Conservation (phyloP, 768 basidiomycete species). For the Panaeolus papilionaceus region DNA sequence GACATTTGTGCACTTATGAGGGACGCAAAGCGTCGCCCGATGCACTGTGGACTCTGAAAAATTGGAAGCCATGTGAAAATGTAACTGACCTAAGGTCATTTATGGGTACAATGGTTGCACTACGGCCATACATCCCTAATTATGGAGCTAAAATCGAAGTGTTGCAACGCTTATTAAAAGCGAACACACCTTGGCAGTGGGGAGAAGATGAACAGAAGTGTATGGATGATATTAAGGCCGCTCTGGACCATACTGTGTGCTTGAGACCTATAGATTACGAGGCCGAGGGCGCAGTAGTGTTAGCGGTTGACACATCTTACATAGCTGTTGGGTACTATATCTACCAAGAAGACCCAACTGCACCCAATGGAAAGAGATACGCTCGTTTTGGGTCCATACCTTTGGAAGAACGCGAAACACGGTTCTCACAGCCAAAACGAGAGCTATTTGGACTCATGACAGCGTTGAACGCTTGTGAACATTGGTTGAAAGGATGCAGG, state of each 20-base stretch:
- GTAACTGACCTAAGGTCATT: constrained; percentile 31
- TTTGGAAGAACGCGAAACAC: constrained; percentile 39
- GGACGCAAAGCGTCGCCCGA: constrained; percentile 24
- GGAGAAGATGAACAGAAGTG: neutral
- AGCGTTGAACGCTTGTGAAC: constrained; percentile 26
- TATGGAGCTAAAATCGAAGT: constrained; percentile 27
- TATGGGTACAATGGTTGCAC: constrained; percentile 33
- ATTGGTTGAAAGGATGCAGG: constrained; percentile 29
- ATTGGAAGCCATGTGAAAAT: constrained; percentile 32
- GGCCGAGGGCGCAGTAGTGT: constrained; percentile 30
- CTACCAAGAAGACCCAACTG: constrained; percentile 35
- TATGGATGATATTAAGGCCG: constrained; percentile 28
- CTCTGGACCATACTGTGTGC: constrained; percentile 28
- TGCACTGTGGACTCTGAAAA: constrained; percentile 8
- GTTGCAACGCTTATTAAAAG: constrained; percentile 27
- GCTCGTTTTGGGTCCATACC: constrained; percentile 45
- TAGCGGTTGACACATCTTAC: constrained; percentile 43
- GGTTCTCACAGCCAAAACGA: constrained; percentile 46
- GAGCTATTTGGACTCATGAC: constrained; percentile 36
- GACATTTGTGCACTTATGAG: constrained; percentile 40
- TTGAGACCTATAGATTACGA: constrained; percentile 32
- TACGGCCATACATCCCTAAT: constrained; percentile 31
- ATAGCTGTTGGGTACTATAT: constrained; percentile 45
- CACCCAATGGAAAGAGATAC: constrained; percentile 32
- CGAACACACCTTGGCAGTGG: constrained; percentile 25